These are phyloP conservation scores for Epithemia pelagica DNA, from an alignment of 108 stramenopile species.

Conservation along the genomic window DNA sequence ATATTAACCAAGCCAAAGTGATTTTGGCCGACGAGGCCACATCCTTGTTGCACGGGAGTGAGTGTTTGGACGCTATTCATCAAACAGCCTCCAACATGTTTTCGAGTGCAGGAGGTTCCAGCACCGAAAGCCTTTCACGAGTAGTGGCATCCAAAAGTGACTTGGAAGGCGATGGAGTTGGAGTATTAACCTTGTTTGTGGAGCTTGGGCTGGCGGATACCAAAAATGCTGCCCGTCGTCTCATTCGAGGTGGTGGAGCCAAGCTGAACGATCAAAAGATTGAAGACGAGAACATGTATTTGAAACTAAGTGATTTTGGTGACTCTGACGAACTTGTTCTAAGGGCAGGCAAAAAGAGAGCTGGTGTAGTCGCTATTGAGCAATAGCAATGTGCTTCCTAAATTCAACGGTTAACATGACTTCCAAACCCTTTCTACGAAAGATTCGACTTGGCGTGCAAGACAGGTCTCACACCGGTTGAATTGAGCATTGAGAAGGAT, in stretches of 20 bases:
- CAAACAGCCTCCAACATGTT: conserved; percentile 85
- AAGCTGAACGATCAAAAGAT: conserved; percentile 63
- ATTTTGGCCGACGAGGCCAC: conserved; percentile 95
- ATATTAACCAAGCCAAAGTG: conserved; percentile 90
- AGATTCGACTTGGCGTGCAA: too few species aligned
- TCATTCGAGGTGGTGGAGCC: conserved; percentile 90
- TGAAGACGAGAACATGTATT: conserved; percentile 43
- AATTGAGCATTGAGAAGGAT: too few species aligned
- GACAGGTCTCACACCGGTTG: too few species aligned
- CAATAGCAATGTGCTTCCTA: too few species aligned
- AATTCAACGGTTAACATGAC: too few species aligned
- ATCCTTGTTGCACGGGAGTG: conserved; percentile 85
- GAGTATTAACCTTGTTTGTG: conserved; percentile 82
- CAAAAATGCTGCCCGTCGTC: conserved; percentile 91
- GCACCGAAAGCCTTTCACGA: conserved; percentile 58
- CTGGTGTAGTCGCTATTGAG: conserved; percentile 79
- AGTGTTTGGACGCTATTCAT: conserved; percentile 77
- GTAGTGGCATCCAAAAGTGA: conserved; percentile 40
- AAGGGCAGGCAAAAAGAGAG: conserved; percentile 84
- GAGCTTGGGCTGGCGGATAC: conserved; percentile 67
- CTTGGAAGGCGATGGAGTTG: conserved; percentile 33
- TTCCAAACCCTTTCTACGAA: too few species aligned
- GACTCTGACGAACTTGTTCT: conserved; percentile 61
- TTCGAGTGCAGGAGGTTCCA: conserved; percentile 30
- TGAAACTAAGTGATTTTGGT: conserved; percentile 52